A percentile compares a stretch with the other conserved stretches of the same genome.
These are phyloP conservation scores for Bifiguratus adelaidae DNA, from an alignment of 192 early-diverging fungal species.

Conservation along the genomic window DNA sequence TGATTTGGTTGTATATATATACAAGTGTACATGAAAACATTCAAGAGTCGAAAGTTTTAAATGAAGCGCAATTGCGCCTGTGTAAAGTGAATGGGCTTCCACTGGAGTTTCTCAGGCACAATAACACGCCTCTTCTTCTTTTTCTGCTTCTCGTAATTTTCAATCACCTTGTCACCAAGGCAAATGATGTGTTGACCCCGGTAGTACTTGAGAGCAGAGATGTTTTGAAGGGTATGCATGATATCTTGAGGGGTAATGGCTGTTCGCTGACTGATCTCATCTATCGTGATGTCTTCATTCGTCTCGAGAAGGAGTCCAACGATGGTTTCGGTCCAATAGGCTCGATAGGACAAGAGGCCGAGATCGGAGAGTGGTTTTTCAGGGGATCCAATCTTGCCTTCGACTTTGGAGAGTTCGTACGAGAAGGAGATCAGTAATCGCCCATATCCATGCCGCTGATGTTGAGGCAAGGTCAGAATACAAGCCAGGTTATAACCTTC, in stretches of 20 bases:
- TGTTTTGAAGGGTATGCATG: conserved; percentile 76
- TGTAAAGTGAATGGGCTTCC: conserved; percentile 74
- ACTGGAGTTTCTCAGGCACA: conserved; percentile 65
- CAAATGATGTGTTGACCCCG: conserved; percentile 83
- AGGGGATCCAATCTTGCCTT: conserved; percentile 89
- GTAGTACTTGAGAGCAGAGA: conserved; percentile 88
- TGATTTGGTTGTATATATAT: too few species aligned
- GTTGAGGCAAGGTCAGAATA: conserved; percentile 95
- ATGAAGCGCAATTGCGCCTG: conserved; percentile 65
- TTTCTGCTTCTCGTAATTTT: conserved; percentile 64
- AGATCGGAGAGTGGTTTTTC: conserved; percentile 98
- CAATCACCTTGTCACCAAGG: conserved; percentile 75
- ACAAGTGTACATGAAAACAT: too few species aligned
- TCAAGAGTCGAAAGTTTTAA: conserved; percentile 12
- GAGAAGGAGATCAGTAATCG: conserved; percentile 90
- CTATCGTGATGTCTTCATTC: conserved; percentile 74
- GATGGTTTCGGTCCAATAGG: conserved; percentile 91
- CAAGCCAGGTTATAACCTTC: conserved; percentile 98
- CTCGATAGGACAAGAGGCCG: conserved; percentile 87
- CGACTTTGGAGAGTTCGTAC: conserved; percentile 93
- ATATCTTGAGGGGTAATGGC: conserved; percentile 87
- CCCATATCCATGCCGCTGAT: conserved; percentile 94
- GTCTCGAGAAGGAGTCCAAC: conserved; percentile 56
- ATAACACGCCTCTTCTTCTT: conserved; percentile 76
- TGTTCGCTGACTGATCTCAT: conserved; percentile 79